These are phyloP conservation scores for Chalciporus piperatus DNA, from an alignment of 768 basidiomycete genomes.

Conservation along the genomic window DNA sequence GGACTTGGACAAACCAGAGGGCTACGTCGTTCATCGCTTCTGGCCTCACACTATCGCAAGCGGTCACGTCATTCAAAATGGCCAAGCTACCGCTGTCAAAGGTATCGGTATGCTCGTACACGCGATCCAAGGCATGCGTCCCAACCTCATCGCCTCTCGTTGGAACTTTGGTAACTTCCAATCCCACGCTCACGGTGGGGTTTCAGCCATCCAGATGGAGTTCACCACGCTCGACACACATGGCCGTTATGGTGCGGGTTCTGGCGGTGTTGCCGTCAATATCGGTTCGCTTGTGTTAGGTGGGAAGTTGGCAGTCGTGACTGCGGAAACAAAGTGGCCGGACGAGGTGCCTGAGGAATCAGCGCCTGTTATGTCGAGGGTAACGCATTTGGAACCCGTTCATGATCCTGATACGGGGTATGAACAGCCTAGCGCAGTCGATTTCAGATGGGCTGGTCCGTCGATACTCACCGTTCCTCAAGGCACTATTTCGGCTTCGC, in stretches of 20 bases:
- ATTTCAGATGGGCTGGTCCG: constrained; percentile 77
- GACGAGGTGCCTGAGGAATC: constrained; percentile 51
- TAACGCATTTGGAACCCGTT: constrained; percentile 56
- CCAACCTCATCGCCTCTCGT: constrained; percentile 84
- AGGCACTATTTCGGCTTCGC: constrained; percentile 53
- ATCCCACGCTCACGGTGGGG: constrained; percentile 65
- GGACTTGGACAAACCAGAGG: constrained; percentile 66
- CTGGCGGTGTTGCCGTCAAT: constrained; percentile 82
- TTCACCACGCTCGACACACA: constrained; percentile 80
- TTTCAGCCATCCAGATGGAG: constrained; percentile 93
- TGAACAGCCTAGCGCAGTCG: constrained; percentile 61
- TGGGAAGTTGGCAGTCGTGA: constrained; percentile 72
- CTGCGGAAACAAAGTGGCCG: constrained; percentile 77
- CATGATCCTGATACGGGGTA: constrained; percentile 84
- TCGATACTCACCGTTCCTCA: constrained; percentile 52
- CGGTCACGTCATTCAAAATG: constrained; percentile 68
- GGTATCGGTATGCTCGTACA: constrained; percentile 87
- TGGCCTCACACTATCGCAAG: constrained; percentile 68
- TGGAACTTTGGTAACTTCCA: constrained; percentile 98
- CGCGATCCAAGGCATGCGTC: constrained; percentile 98
- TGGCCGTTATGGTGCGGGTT: constrained; percentile 76
- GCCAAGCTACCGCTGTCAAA: constrained; percentile 51
- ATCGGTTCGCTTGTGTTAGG: constrained; percentile 82
- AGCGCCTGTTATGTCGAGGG: constrained; percentile 58
- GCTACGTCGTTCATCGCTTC: constrained; percentile 88